Percentiles rank a stretch among this genome's conserved stretches.
These are phyloP conservation scores for Fusarium drepaniforme DNA, from an alignment of 2,329 filamentous ascomycete species.

Conservation along the genomic window DNA sequence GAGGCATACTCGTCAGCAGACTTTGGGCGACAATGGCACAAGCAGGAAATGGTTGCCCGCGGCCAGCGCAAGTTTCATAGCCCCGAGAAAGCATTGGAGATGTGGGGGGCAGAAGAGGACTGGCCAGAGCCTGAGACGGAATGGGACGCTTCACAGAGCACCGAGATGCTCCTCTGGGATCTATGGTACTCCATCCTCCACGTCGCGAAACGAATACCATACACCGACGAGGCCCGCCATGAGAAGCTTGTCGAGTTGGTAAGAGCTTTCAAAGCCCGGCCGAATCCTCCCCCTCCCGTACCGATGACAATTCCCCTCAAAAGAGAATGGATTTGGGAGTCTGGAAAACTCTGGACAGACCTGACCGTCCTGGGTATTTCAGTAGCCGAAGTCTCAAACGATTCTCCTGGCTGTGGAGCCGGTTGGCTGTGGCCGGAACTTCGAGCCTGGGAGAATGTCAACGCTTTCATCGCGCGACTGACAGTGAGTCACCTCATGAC, in stretches of 20 bases:
- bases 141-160: fast-evolving
- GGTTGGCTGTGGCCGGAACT: constrained; percentile 21
- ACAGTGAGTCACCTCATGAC: not conserved
- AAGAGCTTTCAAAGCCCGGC: not conserved
- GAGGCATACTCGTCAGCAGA: constrained; percentile 5
- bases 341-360: not conserved
- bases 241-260: not conserved
- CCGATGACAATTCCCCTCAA: constrained; percentile 4
- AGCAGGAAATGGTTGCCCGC: not conserved
- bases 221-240: not conserved
- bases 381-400: constrained; percentile 3
- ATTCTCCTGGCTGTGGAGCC: constrained; percentile 9
- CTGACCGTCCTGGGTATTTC: not conserved
- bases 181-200: constrained; percentile 6
- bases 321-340: constrained; percentile 8
- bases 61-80: constrained; percentile 2
- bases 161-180: not conserved
- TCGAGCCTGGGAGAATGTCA: constrained; percentile 10
- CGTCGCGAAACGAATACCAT: not conserved
- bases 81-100: not conserved
- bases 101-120: constrained; percentile 5
- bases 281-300: constrained; percentile 2
- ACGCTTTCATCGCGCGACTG: not conserved
- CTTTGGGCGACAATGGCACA: not conserved
- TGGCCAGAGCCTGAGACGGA: not conserved